Base-by-base conservation (phyloP, 495 filamentous ascomycete genomes). In the Penicillium manginii region DNA sequence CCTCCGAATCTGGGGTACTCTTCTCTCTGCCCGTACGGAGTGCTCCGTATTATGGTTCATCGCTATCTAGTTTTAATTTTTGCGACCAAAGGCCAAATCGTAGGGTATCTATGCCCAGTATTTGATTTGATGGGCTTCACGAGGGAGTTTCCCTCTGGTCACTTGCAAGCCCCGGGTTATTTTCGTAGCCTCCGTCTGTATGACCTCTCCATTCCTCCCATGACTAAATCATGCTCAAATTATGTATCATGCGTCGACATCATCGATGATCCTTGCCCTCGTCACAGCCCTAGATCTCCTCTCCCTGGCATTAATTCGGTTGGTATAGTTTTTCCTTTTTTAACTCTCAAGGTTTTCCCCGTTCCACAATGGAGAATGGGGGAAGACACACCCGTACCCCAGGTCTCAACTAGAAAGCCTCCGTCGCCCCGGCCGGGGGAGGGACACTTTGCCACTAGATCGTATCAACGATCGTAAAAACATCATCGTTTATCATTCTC, bases 251-350 rank as follows among this genome's bases (percentile, higher is more conserved):
- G 55, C 53, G 63, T 62, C 60, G 63, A 69, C 63, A 67, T 69
- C 67, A 69, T 69, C 64, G 64, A 69, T 69, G 67, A 69, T 63
- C 54, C 54, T 35, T 40, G 45, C 45, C 50, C n/a, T 53, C 60
- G 60, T 65, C 63, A 65, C 55, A 48, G 51, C 48, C 50, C 23
- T 43, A 53, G 26, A 32, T 47, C 21, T 26, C 23, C 39, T 31
- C 33, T 31, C 22, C 23, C 22, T 49, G 43, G 5, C 11, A 1
- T 37, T n/a, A 37, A 12, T 37, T 37, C 11, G 1, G 40, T 45
- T 45, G 14, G 1, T 26, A 45, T 15, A 21, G 40, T 11, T 12
- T 45, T 19, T 45, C n/a, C 17, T 45, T 11, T 11, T 45, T 37
- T 37, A 37, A 37, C 33, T 9, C 33, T 37, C 10, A 37, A 37